Base-by-base conservation (phyloP, 140 eudicot genomes). In the Flaveria floridana region DNA sequence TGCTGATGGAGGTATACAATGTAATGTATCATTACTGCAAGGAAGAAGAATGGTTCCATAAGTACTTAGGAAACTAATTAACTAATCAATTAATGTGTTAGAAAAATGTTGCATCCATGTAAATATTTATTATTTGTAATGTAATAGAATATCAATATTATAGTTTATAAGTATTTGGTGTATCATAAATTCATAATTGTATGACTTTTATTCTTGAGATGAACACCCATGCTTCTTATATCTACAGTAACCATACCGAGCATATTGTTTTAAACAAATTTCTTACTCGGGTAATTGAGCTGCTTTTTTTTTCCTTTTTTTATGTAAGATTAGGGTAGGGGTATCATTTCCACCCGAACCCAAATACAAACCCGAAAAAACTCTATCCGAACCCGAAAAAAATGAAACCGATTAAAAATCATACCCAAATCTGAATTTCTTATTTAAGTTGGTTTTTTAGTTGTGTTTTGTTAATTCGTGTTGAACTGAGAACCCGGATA, bases 1-100 rank as follows among this genome's bases (percentile, higher is more conserved):
- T 94, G 56, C 70, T 94, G 77, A 90, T 94, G 39, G 91, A 94
- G 85, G 99, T 94, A 71, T 94, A 94, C 82, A 88, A 87, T 30
- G 97, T 90, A 51, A 81, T 86, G 91, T 42, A 66, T 53, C 76
- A 51, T 65, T 74, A 82, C 78, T 94, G 97, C 84, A 86, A 78
- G 68, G 77, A 76, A 46, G 99, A 94, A 61, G 89, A 84, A 50
- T 80, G 91, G 87, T 86, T 90, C 73, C 44, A 64, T 21, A 94
- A 90, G 85, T 94, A 90, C 80, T 75, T 82, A 25, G 44, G 79
- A 37, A 15, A 28, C 28, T 62, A 64, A 6, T 62, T 6, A 55
- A 57, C 3, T 39, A 39, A 37, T 37, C 41, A 48, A 30, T n/a
- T 68, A 53, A 66, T 57, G 68, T 69, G 56, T 41, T 34, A n/a